These are phyloP conservation scores for Ophiostoma ips DNA, from an alignment of 2,329 filamentous ascomycete genomes.

Conservation along the genomic window DNA sequence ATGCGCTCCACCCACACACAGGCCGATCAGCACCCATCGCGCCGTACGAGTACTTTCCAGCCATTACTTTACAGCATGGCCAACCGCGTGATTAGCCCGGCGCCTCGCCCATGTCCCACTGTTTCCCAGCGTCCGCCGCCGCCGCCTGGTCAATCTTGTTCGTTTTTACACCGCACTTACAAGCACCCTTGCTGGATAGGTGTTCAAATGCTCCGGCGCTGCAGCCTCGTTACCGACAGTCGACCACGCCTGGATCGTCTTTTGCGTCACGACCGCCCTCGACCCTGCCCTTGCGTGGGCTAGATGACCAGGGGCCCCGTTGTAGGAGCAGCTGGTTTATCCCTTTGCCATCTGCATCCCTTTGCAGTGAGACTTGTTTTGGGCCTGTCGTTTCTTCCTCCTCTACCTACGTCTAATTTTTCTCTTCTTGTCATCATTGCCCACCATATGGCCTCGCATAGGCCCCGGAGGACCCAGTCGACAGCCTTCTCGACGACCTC, in stretches of 20 bases:
- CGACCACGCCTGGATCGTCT: neutral
- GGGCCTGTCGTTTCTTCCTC: neutral
- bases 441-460: slow-evolving; percentile 2
- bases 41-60: too few relatives aligned
- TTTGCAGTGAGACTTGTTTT: too few relatives aligned
- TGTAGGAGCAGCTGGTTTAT: neutral
- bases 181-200: neutral
- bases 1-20: too few relatives aligned
- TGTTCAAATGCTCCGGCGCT: neutral
- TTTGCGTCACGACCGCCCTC: neutral
- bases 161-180: slow-evolving; percentile 1
- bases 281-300: neutral
- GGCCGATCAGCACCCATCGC: too few relatives aligned
- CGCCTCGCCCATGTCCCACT: neutral
- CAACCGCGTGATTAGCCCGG: too few relatives aligned
- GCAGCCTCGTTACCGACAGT: neutral
- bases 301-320: neutral
- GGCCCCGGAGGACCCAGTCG: slow-evolving; percentile 6
- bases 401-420: neutral
- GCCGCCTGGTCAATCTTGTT: neutral
- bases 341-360: too few relatives aligned
- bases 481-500: slow-evolving; percentile 5
- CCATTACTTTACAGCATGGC: too few relatives aligned
- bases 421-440: neutral
- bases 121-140: neutral